Percentiles rank a stretch among this genome's conserved stretches.
These are phyloP conservation scores for Hypoxylon lienhwacheense DNA, from an alignment of 495 filamentous ascomycete genomes.

Conservation along the genomic window DNA sequence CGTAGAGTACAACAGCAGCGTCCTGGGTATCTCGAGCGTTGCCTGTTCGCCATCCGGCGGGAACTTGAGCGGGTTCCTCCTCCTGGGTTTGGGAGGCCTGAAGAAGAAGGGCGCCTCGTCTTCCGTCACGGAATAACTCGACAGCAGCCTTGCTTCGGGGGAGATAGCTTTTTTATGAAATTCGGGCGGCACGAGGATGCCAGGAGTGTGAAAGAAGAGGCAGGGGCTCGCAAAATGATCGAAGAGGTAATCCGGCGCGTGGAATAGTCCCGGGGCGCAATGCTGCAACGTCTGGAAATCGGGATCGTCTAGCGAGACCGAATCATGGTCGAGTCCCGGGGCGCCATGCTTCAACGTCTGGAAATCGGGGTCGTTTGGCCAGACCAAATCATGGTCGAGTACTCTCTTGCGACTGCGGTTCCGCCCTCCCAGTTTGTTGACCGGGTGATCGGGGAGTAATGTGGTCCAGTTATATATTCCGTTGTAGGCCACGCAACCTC, in stretches of 20 bases:
- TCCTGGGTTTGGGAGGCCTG: conserved; percentile 15
- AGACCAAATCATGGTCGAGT: conserved; percentile 48
- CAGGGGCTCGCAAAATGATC: conserved; percentile 57
- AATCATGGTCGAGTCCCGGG: conserved; percentile 43
- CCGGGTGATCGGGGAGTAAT: conserved; percentile 49
- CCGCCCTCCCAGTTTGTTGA: conserved; percentile 39
- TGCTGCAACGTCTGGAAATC: conserved; percentile 33
- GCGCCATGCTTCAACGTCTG: conserved; percentile 35
- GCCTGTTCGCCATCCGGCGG: conserved; percentile 43
- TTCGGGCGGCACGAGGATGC: conserved; percentile 41
- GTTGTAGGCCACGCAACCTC: conserved; percentile 52
- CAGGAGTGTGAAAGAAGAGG: conserved; percentile 56
- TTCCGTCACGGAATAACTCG: neutral
- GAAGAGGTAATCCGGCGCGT: conserved; percentile 46
- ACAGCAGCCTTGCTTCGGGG: neutral
- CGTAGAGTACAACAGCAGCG: conserved; percentile 41
- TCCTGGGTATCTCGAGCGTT: conserved; percentile 42
- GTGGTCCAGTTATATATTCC: conserved; percentile 59
- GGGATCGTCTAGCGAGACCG: conserved; percentile 30
- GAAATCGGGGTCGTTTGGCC: conserved; percentile 17
- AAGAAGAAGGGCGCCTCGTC: conserved; percentile 2
- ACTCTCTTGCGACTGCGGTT: too few species aligned
- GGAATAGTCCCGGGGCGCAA: conserved; percentile 44
- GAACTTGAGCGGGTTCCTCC: conserved; percentile 39
- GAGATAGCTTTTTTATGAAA: conserved; percentile 35